These are phyloP conservation scores for Marsdenia floribunda DNA, from an alignment of 257 asterid species.

Conservation along the genomic window DNA sequence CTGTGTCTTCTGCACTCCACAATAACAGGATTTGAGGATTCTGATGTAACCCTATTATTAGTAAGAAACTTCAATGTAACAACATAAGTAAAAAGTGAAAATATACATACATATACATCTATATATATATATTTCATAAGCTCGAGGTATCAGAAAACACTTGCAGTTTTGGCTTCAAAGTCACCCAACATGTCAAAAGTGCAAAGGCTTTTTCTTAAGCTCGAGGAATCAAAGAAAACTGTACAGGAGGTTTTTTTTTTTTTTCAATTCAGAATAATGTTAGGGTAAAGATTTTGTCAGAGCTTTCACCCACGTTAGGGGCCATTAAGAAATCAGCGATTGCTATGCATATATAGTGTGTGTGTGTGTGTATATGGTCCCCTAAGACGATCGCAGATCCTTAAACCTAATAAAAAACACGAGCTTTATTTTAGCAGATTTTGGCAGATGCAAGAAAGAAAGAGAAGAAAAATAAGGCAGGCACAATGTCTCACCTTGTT, in stretches of 20 bases:
- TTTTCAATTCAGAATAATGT: neutral
- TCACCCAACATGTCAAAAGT: neutral
- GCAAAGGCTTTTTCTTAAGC: neutral
- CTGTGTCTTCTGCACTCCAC: neutral
- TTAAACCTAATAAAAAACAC: neutral
- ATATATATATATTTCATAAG: no score
- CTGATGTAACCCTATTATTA: no score
- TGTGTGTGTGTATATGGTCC: neutral
- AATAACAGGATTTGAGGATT: no score
- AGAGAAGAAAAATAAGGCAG: no score
- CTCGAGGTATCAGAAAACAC: no score
- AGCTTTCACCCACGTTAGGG: constrained; percentile 8
- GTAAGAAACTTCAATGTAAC: no score
- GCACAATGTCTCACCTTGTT: neutral
- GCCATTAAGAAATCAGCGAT: neutral
- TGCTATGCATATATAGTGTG: no score
- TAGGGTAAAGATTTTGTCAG: neutral
- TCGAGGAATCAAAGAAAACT: neutral
- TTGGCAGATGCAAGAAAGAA: neutral
- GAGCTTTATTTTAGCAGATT: constrained; percentile 8
- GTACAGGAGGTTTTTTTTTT: no score
- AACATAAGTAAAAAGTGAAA: no score
- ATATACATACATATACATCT: no score
- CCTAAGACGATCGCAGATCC: constrained; percentile 10
- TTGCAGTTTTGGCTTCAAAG: no score